Conservation (phyloP, 306 rosid species). For the Sicyos baderoa region DNA sequence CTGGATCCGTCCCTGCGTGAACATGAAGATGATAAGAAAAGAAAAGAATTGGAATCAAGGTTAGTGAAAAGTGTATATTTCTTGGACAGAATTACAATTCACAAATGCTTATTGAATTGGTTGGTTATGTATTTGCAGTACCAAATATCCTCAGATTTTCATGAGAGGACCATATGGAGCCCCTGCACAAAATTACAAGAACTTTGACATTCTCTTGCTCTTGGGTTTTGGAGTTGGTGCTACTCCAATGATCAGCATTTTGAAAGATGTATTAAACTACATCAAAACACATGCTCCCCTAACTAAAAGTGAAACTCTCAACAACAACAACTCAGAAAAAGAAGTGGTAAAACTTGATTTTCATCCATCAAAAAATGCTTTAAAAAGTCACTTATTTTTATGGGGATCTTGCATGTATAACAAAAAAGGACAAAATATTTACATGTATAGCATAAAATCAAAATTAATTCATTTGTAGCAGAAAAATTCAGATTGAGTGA, state of each 20-base stretch:
- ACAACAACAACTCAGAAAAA: too few species aligned
- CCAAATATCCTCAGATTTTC: slow-evolving; percentile 28
- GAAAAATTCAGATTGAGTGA: too few species aligned
- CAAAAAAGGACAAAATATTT: too few species aligned
- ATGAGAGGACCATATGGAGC: slow-evolving; percentile 56
- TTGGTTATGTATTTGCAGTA: not conserved
- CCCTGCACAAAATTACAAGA: slow-evolving; percentile 48
- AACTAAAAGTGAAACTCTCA: too few species aligned
- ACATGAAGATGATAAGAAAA: slow-evolving; percentile 26
- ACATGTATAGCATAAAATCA: too few species aligned
- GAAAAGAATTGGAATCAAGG: slow-evolving; percentile 29
- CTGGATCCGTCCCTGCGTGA: slow-evolving; percentile 15
- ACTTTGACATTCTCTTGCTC: slow-evolving; percentile 44
- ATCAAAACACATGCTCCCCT: not conserved
- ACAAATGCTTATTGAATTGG: not conserved
- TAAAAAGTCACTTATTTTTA: too few species aligned
- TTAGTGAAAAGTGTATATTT: slow-evolving; percentile 15
- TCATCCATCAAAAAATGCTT: too few species aligned
- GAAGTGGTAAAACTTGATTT: too few species aligned
- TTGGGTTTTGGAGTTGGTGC: slow-evolving; percentile 54
- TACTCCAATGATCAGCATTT: slow-evolving; percentile 54
- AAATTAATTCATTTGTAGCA: too few species aligned
- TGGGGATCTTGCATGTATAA: too few species aligned
- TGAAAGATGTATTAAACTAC: slow-evolving; percentile 41
- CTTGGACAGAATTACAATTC: not conserved